These are phyloP conservation scores for Raffaelea albimanens DNA, from an alignment of 2,329 filamentous ascomycete species.

Conservation along the genomic window DNA sequence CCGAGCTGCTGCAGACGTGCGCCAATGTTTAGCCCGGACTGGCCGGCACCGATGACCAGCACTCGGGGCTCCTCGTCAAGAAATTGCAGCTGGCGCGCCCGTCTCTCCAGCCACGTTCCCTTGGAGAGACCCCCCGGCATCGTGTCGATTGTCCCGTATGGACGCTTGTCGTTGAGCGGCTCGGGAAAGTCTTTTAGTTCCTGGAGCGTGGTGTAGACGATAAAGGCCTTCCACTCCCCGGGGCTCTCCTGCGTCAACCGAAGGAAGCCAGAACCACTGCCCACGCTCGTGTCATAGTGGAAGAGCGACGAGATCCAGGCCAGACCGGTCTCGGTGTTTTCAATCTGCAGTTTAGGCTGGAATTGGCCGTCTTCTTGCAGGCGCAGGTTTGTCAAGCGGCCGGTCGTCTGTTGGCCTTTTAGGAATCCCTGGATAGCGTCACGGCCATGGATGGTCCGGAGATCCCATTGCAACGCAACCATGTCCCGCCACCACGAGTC, in stretches of 20 bases:
- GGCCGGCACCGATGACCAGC: conserved; percentile 53
- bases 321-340: conserved; percentile 10
- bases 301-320: conserved; percentile 39
- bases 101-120: conserved; percentile 50
- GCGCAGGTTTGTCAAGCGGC: neutral
- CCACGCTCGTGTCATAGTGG: conserved; percentile 35
- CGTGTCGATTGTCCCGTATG: conserved; percentile 46
- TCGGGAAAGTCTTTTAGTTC: conserved; percentile 46
- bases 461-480: conserved; percentile 43
- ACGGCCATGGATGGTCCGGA: conserved; percentile 35
- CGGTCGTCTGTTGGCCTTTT: conserved; percentile 4
- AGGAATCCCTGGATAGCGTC: conserved; percentile 29
- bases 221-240: conserved; percentile 49
- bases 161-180: conserved; percentile 30
- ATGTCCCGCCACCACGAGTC: conserved; percentile 49
- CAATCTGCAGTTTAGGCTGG: neutral
- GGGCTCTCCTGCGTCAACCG: conserved; percentile 34
- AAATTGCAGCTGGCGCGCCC: conserved; percentile 37
- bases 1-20: conserved; percentile 50
- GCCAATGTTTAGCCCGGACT: conserved; percentile 45
- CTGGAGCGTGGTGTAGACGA: conserved; percentile 48
- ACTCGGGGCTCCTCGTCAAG: conserved; percentile 43
- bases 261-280: conserved; percentile 44
- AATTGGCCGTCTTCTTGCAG: neutral
- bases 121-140: conserved; percentile 28